Base-by-base conservation (phyloP, 306 rosid genomes). In the Quercus engelmannii region DNA sequence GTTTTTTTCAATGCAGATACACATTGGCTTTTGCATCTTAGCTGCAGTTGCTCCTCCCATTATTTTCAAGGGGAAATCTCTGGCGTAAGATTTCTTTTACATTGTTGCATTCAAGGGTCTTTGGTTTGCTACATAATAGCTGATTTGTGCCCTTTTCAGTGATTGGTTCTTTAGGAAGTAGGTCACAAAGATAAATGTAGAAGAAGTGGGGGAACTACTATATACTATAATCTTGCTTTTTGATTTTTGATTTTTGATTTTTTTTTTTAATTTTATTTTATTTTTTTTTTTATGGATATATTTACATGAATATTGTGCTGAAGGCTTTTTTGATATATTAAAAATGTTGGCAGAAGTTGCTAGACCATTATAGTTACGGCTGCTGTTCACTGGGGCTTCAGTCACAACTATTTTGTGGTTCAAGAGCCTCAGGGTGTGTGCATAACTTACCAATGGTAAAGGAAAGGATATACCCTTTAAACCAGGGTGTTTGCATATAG, bases 31-130 rank as follows among this genome's bases (percentile, higher is more conserved):
- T 74, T 95, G 99, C 85, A 21, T 91, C 85, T 93, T 89, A 13
- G 86, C 90, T 61, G 84, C 97, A 59, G 88, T 93, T 80, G 97
- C 99, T 83, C 98, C 98, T 80, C 98, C 98, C 71, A 80, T 93
- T 81, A 73, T 93, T 84, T 91, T 88, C 75, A 88, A 84, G 83
- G 99, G 99, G 73, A 89, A 82, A 84, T 91, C 98, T 69, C 90
- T 95, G 74, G 84, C 98, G 97, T 93, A 81, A 89, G 98, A 89
- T 62, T 70, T 80, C 69, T 81, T 62, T 64, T 30, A 85, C 17
- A 68, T 25, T 65, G 67, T 67, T 77, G 70, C 77, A 51, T 63
- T 73, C 55, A 26, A 21, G 55, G 33, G 61, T 17, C 33, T 73
- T 5, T 69, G 63, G 68, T 74, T 59, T 79, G 35, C 69, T 62